Base-by-base conservation (phyloP, 1,284 basidiomycete genomes). In the Heterobasidion irregulare region DNA sequence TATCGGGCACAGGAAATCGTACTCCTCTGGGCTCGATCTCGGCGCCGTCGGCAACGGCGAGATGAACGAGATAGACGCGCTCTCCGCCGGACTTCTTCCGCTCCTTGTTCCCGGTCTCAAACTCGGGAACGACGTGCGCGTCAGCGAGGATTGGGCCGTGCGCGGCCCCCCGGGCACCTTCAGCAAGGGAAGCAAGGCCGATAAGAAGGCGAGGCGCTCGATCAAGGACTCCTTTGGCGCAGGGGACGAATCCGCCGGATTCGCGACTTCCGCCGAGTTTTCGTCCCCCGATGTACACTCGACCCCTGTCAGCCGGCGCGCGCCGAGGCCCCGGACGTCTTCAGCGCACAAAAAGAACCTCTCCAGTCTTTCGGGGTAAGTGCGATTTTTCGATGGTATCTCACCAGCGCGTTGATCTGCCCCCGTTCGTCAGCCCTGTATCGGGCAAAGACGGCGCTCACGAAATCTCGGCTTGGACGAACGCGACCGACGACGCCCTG, bases 61-160 rank as follows among this genome's bases (percentile, higher is more conserved):
- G 62, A 72, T 80, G 61, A 80, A 80, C 56, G 82, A 84, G 68
- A 84, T 86, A 56, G 84, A 87, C 58, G 81, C 78, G 13, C 72
- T 88, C 52, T 84, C 83, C 8, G 84, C 84, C 9, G 79, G 78
- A 32, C 71, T 86, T 15, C 71, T 87, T 2, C 84, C 84, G n/a
- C 67, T 84, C 26, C 77, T 86, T 35, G 75, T 86, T 41, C 83
- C 84, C n/a, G 83, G 83, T 4, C 69, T 86, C 32, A 83, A 71
- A 53, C 70, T 84, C 52, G 79, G 83, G 18, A 60, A 68, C 6
- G 74, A 78, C 50, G 75, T 84, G 68, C 77, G 70, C 63, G 76
- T 84, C 61, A 75, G 72, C 54, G 57, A 65, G 7, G 73, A 78
- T 26, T 74, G 69, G 57, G 69, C 71, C 15, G 75, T 71, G 61